These are phyloP conservation scores for Arthrinium puccinioides DNA, from an alignment of 2,329 filamentous ascomycete species.

Conservation along the genomic window DNA sequence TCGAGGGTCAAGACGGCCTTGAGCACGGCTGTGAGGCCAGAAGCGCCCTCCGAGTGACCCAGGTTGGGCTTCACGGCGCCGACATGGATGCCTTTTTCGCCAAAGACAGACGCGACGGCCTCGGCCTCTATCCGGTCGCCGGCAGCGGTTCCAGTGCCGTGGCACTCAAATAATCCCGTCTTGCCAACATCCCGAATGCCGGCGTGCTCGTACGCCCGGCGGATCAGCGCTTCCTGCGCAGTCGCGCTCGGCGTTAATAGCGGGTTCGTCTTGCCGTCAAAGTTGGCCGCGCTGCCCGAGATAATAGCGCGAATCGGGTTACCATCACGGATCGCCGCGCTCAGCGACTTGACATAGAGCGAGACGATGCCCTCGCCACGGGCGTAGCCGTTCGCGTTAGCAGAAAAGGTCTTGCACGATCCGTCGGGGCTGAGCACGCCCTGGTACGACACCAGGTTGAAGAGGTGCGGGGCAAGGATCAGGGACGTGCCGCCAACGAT, in stretches of 20 bases:
- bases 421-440: not conserved
- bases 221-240: slow-evolving; percentile 15
- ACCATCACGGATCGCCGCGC: not conserved
- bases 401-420: not conserved
- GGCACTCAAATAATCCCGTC: slow-evolving; percentile 16
- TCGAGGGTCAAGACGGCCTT: slow-evolving; percentile 12
- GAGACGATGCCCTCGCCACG: not conserved
- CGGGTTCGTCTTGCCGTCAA: too few species aligned
- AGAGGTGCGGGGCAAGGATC: too few species aligned
- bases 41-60: slow-evolving; percentile 12
- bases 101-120: slow-evolving; percentile 8
- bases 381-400: not conserved
- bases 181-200: slow-evolving; percentile 9
- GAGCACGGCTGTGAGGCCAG: slow-evolving; percentile 12
- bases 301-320: not conserved
- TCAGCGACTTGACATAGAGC: not conserved
- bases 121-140: slow-evolving; percentile 10
- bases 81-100: slow-evolving; percentile 5
- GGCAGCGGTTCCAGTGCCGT: slow-evolving; percentile 16
- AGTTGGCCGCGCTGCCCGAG: not conserved
- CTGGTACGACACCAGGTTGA: too few species aligned
- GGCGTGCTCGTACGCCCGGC: slow-evolving; percentile 9
- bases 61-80: slow-evolving; percentile 15
- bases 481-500: too few species aligned
- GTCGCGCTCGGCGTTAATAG: too few species aligned